These are phyloP conservation scores for Corniculantispora saksenae DNA, from an alignment of 2,329 filamentous ascomycete genomes.

Conservation along the genomic window DNA sequence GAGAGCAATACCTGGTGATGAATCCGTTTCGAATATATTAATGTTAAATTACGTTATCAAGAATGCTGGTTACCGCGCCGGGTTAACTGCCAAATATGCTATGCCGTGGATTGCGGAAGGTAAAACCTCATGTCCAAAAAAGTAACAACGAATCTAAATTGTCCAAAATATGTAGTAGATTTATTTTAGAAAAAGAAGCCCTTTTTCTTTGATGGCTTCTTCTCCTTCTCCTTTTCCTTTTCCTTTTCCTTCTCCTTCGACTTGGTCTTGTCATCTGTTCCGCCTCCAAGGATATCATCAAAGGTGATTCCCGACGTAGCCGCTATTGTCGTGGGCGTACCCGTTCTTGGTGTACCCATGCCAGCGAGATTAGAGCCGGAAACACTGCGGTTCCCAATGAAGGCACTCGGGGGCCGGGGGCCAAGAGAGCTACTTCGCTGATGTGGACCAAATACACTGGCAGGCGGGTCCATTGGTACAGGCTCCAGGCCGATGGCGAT, in stretches of 20 bases:
- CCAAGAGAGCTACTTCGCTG: constrained; percentile 40
- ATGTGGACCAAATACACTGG: constrained; percentile 28
- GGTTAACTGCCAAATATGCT: not conserved
- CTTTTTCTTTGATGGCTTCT: constrained; percentile 37
- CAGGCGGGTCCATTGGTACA: constrained; percentile 39
- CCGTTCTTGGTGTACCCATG: constrained; percentile 25
- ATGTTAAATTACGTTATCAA: not conserved
- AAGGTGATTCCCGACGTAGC: constrained; percentile 43
- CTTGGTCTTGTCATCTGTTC: constrained; percentile 36
- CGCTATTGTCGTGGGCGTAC: constrained; percentile 25
- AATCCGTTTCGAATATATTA: not conserved
- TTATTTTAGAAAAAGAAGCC: constrained; percentile 10
- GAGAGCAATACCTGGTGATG: not conserved
- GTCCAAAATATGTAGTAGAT: not conserved
- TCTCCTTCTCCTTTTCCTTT: constrained; percentile 40
- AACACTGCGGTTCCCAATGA: constrained; percentile 33
- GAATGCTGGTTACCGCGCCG: not conserved
- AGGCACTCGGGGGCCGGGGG: constrained; percentile 35
- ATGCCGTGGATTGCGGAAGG: not conserved
- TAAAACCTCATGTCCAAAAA: not conserved
- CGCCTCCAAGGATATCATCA: constrained; percentile 48
- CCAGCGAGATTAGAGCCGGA: constrained; percentile 39
- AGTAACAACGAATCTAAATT: not conserved
- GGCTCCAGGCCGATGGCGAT: constrained; percentile 47
- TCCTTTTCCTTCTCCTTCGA: constrained; percentile 32